Percentiles rank a stretch among this genome's conserved stretches.
Evolutionary conservation across 2,329 filamentous ascomycete species (phyloP).

Genomic region (Microcera coccophila): DNA sequence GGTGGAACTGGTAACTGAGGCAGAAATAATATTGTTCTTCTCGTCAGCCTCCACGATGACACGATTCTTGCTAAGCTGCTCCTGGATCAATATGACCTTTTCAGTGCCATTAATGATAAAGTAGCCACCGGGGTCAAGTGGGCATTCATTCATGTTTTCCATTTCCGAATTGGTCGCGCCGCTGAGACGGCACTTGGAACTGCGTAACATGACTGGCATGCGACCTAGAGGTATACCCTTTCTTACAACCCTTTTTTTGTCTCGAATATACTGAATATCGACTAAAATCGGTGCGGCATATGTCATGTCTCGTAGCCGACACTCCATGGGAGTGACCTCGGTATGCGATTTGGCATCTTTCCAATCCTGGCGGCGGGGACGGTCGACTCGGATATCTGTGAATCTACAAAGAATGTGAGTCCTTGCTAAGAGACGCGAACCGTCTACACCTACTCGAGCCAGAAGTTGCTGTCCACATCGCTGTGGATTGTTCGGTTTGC

Average conservation of each 20-base stretch:
- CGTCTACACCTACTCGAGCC: constrained; percentile 64
- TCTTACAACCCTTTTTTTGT: constrained; percentile 69
- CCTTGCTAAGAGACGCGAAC: constrained; percentile 4
- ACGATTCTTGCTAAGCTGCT: constrained; percentile 98
- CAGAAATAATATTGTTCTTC: constrained; percentile 90
- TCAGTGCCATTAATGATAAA: constrained; percentile 97
- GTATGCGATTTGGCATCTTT: constrained; percentile 66
- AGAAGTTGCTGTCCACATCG: constrained; percentile 90
- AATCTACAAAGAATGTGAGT: constrained; percentile 49
- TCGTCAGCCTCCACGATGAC: constrained; percentile 92
- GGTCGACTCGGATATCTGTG: constrained; percentile 82
- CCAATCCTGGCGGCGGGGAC: constrained; percentile 73
- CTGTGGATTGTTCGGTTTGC: constrained; percentile 85
- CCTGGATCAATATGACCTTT: constrained; percentile 97
- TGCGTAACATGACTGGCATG: constrained; percentile 95
- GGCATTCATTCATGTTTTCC: constrained; percentile 91
- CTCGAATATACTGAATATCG: constrained; percentile 85
- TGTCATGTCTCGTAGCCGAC: constrained; percentile 93
- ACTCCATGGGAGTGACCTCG: constrained; percentile 91
- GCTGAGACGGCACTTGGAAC: constrained; percentile 83
- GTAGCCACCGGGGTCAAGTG: constrained; percentile 92
- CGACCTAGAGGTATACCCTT: constrained; percentile 79
- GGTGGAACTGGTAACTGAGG: constrained; percentile 95
- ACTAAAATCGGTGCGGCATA: constrained; percentile 93
- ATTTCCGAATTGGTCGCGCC: constrained; percentile 83